Conservation (phyloP, 441 rosid genomes). For the Pelargonium cotyledonis region DNA sequence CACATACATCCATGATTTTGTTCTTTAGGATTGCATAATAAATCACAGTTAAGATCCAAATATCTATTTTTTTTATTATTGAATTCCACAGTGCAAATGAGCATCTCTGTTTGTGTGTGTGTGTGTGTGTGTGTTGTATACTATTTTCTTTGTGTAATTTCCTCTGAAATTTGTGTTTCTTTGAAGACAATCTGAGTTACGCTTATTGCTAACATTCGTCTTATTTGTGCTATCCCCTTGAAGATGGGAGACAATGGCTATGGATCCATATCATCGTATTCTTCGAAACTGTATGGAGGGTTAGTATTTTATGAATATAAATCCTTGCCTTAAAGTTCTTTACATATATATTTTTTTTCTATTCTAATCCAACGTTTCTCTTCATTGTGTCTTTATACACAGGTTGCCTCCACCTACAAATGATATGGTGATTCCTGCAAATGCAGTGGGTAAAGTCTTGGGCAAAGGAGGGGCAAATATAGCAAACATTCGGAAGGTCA, state of each 20-base stretch:
- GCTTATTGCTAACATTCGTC: constrained; percentile 8
- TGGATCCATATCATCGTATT: constrained; percentile 57
- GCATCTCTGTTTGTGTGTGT: too few relatives aligned
- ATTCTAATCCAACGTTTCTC: constrained; percentile 10
- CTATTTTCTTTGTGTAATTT: neutral
- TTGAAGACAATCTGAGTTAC: neutral
- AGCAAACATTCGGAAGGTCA: constrained; percentile 79
- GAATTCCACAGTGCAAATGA: too few relatives aligned
- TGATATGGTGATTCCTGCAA: constrained; percentile 77
- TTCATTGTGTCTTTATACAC: constrained; percentile 18
- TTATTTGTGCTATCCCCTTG: constrained; percentile 11
- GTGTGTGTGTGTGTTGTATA: too few relatives aligned
- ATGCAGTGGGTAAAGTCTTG: constrained; percentile 76
- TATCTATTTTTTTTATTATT: too few relatives aligned
- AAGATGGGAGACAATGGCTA: constrained; percentile 66
- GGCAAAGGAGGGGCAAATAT: constrained; percentile 93
- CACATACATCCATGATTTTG: too few relatives aligned
- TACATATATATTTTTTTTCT: constrained; percentile 2
- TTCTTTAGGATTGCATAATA: too few relatives aligned
- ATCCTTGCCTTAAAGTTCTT: constrained; percentile 10
- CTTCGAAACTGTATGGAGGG: constrained; percentile 76
- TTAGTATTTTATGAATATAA: constrained; percentile 29
- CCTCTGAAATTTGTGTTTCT: neutral
- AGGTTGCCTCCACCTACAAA: constrained; percentile 58
- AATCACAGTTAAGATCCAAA: too few relatives aligned